Percentiles rank a stretch among this genome's conserved stretches.
Conservation (phyloP, 352 stramenopile species). For the Globisporangium paddicum region DNA sequence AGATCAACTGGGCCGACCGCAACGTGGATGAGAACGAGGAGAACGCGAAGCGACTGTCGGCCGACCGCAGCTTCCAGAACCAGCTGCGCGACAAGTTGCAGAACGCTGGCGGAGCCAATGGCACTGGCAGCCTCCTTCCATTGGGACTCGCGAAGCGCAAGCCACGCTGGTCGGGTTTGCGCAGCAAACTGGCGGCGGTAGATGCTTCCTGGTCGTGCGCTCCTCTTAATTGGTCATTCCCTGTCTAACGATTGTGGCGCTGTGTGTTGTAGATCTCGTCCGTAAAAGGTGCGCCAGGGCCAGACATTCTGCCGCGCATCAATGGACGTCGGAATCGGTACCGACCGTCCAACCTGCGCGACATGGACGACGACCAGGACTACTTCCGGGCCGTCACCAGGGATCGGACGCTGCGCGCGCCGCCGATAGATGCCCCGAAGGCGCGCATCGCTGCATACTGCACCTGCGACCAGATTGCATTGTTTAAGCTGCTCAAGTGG, state of each 20-base stretch:
- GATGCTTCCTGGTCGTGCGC: conserved; percentile 1
- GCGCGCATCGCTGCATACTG: conserved; percentile 62
- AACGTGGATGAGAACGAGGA: background rate
- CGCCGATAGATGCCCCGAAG: conserved; percentile 32
- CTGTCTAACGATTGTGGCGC: background rate
- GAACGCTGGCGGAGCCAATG: conserved; percentile 9
- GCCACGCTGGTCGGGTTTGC: conserved; percentile 30
- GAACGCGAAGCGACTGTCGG: background rate
- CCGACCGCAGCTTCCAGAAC: conserved; percentile 8
- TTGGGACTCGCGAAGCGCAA: conserved; percentile 27
- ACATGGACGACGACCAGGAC: conserved; percentile 12
- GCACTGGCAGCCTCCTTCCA: background rate
- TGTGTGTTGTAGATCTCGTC: conserved; percentile 7
- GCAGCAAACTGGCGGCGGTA: conserved; percentile 24
- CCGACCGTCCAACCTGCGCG: conserved; percentile 13
- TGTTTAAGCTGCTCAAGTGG: conserved; percentile 77
- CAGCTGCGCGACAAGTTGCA: background rate
- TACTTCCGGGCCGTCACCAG: conserved; percentile 37
- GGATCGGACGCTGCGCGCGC: conserved; percentile 25
- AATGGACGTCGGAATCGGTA: conserved; percentile 16
- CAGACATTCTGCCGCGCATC: conserved; percentile 15
- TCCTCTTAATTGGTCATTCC: background rate
- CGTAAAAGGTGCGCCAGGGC: background rate
- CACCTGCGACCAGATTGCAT: conserved; percentile 57
- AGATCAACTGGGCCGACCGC: background rate